A percentile compares a stretch with the other conserved stretches of the same genome.
phyloP scores from a whole-genome alignment of 805 yeast species.

The Pichia phayaonensis region DNA sequence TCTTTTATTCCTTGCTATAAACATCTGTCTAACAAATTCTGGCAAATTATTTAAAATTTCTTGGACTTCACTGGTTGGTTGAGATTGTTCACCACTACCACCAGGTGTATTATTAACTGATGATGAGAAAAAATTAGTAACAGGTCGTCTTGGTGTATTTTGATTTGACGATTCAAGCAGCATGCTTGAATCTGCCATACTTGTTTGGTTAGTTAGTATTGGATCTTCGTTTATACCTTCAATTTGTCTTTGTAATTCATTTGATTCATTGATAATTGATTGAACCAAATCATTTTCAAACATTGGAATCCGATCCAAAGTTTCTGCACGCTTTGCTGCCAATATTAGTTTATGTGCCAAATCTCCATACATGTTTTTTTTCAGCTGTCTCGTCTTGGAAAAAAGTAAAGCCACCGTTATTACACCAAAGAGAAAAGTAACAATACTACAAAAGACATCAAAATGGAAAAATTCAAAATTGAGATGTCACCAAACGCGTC shows the following conservation, averaged over 20 bases:
- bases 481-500: neutral
- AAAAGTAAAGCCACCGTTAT: no score
- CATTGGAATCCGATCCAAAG: slow-evolving; percentile 56
- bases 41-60: slow-evolving; percentile 45
- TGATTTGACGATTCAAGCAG: neutral
- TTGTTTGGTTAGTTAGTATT: slow-evolving; percentile 11
- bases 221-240: slow-evolving; percentile 23
- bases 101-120: slow-evolving; percentile 4
- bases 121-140: slow-evolving; percentile 5
- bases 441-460: neutral
- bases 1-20: slow-evolving; percentile 83
- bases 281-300: slow-evolving; percentile 69
- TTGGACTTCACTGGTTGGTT: slow-evolving; percentile 17
- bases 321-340: slow-evolving; percentile 75
- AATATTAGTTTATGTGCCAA: slow-evolving; percentile 70
- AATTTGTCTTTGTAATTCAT: slow-evolving; percentile 51
- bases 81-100: neutral
- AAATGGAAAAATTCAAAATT: no score
- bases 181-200: neutral
- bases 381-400: neutral
- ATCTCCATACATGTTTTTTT: slow-evolving; percentile 73
- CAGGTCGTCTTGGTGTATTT: slow-evolving; percentile 4
- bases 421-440: neutral
- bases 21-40: slow-evolving; percentile 59
- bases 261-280: slow-evolving; percentile 62